Evolutionary conservation across 805 yeast species (phyloP), one percentile per base, ranked within the genome.

Genomic region (Wickerhamomyces strasburgensis): DNA sequence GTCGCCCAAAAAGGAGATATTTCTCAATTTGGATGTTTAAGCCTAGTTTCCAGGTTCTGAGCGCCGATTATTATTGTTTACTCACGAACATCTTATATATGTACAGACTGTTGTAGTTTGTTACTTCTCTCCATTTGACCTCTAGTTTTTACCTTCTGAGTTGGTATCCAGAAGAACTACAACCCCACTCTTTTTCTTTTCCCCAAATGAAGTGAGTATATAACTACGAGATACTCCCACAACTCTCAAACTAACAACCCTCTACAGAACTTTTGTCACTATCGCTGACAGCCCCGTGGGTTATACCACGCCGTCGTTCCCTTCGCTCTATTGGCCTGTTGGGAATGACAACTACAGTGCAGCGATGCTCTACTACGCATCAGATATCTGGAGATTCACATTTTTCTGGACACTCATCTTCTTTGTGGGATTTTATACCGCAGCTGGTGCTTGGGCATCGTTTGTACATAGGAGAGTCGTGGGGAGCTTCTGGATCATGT

Each of bases 351-450:
- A 44, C 27, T 64, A 57, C 39, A 39, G 54, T 3, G 51, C 68
- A 5, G 70, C 87, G 25, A 77, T 71, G 46, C 71, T 90, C 5
- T 90, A 85, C 61, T 74, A 77, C 49, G 62, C 79, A 2, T 46
- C 56, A 14, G 96, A 87, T 50, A 75, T 90, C 13, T 89, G 95
- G 93, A 62, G 60, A 46, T 90, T 85, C 67, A 85, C 96, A 0
- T 67, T 86, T 8, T 72, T 64, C 48, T 90, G 98, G 98, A 71
- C 83, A 11, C 49, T 90, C 32, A 79, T 88, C 7, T 62, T 85
- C 46, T 81, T 75, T 56, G 66, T 67, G 1, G 76, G 70, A 2
- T 71, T 84, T 40, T 86, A 87, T 57, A 53, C 67, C 1, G 64
- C 74, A 0, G 81, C 89, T 0, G 94, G 93, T 0, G 29, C 65